These are phyloP conservation scores for Cyclotella baltica DNA, from an alignment of 108 stramenopile genomes.

Conservation along the genomic window DNA sequence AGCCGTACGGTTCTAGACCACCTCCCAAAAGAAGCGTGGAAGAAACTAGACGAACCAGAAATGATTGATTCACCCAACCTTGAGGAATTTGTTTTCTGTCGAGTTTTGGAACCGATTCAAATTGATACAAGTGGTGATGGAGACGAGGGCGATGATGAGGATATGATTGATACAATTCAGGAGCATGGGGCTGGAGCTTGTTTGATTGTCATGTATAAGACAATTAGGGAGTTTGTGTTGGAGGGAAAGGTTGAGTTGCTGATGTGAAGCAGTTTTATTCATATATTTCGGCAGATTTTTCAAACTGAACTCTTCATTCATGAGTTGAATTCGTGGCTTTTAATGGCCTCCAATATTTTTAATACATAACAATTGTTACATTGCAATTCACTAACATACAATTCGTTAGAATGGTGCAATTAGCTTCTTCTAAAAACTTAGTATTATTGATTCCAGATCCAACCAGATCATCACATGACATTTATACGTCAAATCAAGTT, in stretches of 20 bases:
- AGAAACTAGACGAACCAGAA: conserved; percentile 72
- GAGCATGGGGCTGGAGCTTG: conserved; percentile 57
- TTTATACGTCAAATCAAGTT: too few species aligned
- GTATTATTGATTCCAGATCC: too few species aligned
- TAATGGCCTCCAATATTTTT: too few species aligned
- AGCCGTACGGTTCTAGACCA: conserved; percentile 68
- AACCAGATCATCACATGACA: too few species aligned
- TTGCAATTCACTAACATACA: too few species aligned
- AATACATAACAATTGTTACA: not conserved
- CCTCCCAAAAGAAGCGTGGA: conserved; percentile 73
- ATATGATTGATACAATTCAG: conserved; percentile 58
- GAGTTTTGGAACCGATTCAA: conserved; percentile 56
- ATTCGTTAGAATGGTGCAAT: too few species aligned
- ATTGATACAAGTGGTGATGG: conserved; percentile 49
- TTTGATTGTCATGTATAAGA: conserved; percentile 67
- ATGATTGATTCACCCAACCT: conserved; percentile 74
- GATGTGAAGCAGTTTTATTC: conserved; percentile 20
- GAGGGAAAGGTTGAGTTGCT: conserved; percentile 66
- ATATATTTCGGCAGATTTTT: not conserved
- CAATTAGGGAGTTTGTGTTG: conserved; percentile 59
- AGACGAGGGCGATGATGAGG: conserved; percentile 58
- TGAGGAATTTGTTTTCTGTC: conserved; percentile 74
- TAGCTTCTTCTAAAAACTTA: too few species aligned
- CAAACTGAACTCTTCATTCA: too few species aligned
- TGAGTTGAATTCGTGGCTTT: too few species aligned